Evolutionary conservation across 2,329 filamentous ascomycete genomes (phyloP).

Genomic region (Cryphonectria carpinicola): DNA sequence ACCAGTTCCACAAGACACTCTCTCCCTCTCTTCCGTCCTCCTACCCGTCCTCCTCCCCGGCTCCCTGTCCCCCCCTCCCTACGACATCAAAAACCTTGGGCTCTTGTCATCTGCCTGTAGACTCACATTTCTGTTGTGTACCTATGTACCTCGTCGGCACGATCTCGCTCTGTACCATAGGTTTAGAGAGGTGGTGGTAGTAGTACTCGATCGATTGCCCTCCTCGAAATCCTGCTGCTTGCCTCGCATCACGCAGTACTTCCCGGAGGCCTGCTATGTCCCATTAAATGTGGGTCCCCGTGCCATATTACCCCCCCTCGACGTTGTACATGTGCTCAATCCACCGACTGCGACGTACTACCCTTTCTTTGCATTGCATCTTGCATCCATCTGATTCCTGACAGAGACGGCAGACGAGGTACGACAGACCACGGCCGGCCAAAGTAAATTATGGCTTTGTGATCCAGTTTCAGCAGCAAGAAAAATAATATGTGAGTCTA

Average conservation of each 20-base stretch:
- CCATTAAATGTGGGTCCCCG: conserved; percentile 19
- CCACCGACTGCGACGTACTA: conserved; percentile 28
- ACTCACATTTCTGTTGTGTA: not conserved
- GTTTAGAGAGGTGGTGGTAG: not conserved
- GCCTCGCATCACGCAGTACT: conserved; percentile 11
- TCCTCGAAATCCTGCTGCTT: conserved; percentile 7
- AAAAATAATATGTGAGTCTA: not conserved
- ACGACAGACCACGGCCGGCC: conserved; percentile 24
- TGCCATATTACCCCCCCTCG: conserved; percentile 16
- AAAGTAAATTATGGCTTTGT: conserved; percentile 23
- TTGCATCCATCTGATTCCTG: conserved; percentile 21
- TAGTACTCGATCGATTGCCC: not conserved
- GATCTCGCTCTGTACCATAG: not conserved
- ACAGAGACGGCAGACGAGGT: conserved; percentile 19
- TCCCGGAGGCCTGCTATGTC: conserved; percentile 15
- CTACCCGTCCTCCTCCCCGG: not conserved
- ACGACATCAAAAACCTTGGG: not conserved
- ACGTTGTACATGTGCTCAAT: conserved; percentile 25
- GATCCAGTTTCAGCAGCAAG: conserved; percentile 20
- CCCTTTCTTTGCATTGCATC: conserved; percentile 15
- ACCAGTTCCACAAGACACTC: conserved; percentile 9
- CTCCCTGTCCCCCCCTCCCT: conserved; percentile 10
- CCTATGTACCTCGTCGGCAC: not conserved
- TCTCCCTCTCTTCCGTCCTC: not conserved
- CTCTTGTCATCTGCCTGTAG: conserved; percentile 11